phyloP scores from a whole-genome alignment of 225 moss, liverwort and hornwort species.

The Physcomitrium patens region DNA sequence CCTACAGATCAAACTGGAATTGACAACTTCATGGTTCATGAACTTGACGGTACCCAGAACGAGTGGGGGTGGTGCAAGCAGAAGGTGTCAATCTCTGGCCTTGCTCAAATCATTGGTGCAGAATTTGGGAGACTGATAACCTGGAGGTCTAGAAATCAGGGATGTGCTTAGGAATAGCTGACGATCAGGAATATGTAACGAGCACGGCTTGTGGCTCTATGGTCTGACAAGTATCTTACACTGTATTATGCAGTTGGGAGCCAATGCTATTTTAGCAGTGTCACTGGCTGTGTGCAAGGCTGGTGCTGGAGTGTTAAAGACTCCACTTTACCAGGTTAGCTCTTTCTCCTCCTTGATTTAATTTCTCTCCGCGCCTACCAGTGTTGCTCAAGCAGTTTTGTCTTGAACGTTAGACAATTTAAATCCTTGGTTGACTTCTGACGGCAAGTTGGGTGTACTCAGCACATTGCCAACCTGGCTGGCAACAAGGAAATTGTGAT shows the following conservation, averaged over 20 bases:
- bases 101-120: neutral
- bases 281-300: slow-evolving; percentile 65
- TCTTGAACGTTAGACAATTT: neutral
- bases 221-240: neutral
- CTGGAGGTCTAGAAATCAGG: too few relatives aligned
- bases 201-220: neutral
- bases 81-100: slow-evolving; percentile 35
- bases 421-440: neutral
- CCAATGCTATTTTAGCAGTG: slow-evolving; percentile 64
- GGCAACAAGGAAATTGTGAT: slow-evolving; percentile 62
- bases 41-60: slow-evolving; percentile 89
- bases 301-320: slow-evolving; percentile 51
- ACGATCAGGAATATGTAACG: neutral
- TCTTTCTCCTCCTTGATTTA: neutral
- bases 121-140: neutral
- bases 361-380: neutral
- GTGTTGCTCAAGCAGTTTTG: too few relatives aligned
- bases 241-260: slow-evolving; percentile 48
- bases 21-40: slow-evolving; percentile 78
- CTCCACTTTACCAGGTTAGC: slow-evolving; percentile 55
- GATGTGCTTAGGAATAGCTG: too few relatives aligned
- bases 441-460: slow-evolving; percentile 23
- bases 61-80: slow-evolving; percentile 98
- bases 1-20: slow-evolving; percentile 73
- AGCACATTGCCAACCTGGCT: slow-evolving; percentile 73